Evolutionary conservation across 2,329 filamentous ascomycete genomes (phyloP), one percentile per base, ranked within the genome.

Genomic region (Capronia americana): DNA sequence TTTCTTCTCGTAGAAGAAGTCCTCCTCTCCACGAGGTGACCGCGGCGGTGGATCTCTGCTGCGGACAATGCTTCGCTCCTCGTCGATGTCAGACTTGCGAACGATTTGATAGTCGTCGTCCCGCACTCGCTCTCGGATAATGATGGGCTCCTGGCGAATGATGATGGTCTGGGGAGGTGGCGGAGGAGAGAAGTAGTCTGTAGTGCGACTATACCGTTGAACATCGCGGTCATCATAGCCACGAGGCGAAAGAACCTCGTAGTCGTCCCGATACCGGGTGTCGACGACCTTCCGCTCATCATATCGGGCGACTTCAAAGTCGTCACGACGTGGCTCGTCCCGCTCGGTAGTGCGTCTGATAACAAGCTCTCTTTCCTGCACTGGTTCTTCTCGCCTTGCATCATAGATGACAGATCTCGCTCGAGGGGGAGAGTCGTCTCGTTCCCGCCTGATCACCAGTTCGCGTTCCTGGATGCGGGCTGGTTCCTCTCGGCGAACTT

Each of bases 61-160:
- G 79, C 79, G 69, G 50, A 69, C 67, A 20, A 73, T 61, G 28
- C 66, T 70, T 79, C 78, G 32, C 76, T 78, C 55, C 79, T 85
- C 82, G 53, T 86, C 84, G 26, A 82, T 77, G 68, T 88, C 85
- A 26, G 85, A 80, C 44, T 85, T 85, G 71, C 87, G 86, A 66
- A 88, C 80, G 61, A 88, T 78, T 65, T 88, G 86, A 69, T 86
- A 88, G 48, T 85, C 83, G 71, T 88, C 85, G 57, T 83, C 80
- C 54, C 82, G 82, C 23, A 79, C 75, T 57, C 76, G 81, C 77
- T 86, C 82, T 69, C 83, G 80, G 73, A 86, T 81, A 69, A 87
- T 86, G 77, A 88, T 84, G 68, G 83, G 82, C 71, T 84, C 80
- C 68, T 84, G 80, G 67, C 81, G 81, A 74, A 86, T 83, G 74